phyloP scores from a whole-genome alignment of 192 early-diverging fungal species.

The Oehlia diaphana region DNA sequence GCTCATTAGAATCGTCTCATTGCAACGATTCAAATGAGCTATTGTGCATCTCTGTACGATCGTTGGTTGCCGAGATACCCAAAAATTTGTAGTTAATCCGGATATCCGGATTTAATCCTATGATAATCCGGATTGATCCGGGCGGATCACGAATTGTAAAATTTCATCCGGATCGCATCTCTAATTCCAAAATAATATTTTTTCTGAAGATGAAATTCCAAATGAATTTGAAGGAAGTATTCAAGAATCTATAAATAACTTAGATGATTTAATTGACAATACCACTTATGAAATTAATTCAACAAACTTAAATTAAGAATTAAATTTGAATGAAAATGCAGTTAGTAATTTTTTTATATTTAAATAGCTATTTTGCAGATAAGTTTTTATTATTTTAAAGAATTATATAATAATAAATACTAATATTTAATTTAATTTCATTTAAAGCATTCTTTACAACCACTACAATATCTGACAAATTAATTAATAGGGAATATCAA shows the following conservation, averaged over 20 bases:
- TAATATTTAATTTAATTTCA: too few relatives aligned
- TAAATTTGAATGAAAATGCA: background rate
- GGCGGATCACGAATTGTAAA: too few relatives aligned
- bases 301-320: background rate
- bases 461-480: background rate
- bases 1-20: too few relatives aligned
- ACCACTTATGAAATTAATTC: background rate
- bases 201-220: background rate
- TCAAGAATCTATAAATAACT: background rate
- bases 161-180: too few relatives aligned
- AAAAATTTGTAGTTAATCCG: too few relatives aligned
- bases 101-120: too few relatives aligned
- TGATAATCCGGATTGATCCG: too few relatives aligned
- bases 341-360: background rate
- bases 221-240: background rate
- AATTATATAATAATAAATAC: too few relatives aligned
- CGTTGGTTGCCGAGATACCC: too few relatives aligned
- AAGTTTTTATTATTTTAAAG: too few relatives aligned
- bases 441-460: background rate
- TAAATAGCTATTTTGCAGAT: background rate
- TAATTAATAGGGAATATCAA: background rate
- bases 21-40: too few relatives aligned
- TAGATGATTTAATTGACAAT: background rate
- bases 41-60: too few relatives aligned
- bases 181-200: slow-evolving; percentile 1